These are phyloP conservation scores for Corrigiola litoralis DNA, from an alignment of 179 eudicot genomes.

Conservation along the genomic window DNA sequence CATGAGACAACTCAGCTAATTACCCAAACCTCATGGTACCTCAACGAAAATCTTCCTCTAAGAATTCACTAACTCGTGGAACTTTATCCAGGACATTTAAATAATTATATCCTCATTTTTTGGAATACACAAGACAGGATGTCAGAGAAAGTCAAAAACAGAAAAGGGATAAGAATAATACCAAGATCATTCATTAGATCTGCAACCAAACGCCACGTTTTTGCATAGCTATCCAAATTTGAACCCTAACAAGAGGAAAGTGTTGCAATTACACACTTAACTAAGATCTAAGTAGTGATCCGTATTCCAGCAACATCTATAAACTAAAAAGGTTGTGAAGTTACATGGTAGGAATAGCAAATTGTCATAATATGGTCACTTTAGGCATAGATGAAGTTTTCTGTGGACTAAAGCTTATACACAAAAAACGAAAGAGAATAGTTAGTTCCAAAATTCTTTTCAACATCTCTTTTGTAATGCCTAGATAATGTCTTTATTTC, in stretches of 20 bases:
- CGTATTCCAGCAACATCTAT: background rate
- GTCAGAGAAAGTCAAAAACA: conserved; percentile 5
- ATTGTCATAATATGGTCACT: background rate
- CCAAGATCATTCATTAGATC: conserved; percentile 99
- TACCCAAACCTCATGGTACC: background rate
- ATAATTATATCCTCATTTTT: background rate
- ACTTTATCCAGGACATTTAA: background rate
- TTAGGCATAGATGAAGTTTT: background rate
- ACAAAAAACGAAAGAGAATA: background rate
- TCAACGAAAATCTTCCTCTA: background rate
- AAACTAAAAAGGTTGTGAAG: no score
- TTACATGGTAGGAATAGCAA: background rate
- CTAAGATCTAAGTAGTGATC: background rate
- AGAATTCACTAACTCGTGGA: background rate
- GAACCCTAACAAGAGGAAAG: conserved; percentile 63
- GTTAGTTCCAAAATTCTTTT: background rate
- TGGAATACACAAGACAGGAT: background rate
- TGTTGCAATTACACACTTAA: conserved; percentile 15
- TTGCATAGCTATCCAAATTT: conserved; percentile 89
- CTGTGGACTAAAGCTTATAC: background rate
- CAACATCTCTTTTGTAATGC: background rate
- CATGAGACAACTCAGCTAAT: background rate
- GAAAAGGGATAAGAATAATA: conserved; percentile 30
- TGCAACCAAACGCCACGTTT: conserved; percentile 99
- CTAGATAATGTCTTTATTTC: background rate